A percentile compares a stretch with the other conserved stretches of the same genome.
Conservation (phyloP, 1,284 basidiomycete genomes). For the Irpex sp. region DNA sequence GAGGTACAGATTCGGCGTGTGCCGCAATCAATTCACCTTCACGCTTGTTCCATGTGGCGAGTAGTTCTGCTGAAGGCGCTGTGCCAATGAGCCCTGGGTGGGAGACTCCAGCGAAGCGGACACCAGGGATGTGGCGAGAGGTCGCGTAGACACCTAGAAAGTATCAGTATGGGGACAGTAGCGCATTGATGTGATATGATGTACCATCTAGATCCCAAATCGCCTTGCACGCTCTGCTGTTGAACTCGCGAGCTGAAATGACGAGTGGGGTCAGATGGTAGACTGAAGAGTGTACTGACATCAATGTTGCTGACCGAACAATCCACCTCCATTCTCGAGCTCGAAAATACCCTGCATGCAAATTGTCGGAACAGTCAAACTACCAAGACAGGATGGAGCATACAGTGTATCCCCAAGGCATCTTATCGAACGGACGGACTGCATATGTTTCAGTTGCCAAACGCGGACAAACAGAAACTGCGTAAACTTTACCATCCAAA, state of each 20-base stretch:
- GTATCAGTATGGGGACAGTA: conserved; percentile 8
- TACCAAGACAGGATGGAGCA: conserved; percentile 15
- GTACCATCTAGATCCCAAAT: conserved; percentile 79
- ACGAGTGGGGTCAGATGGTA: not conserved
- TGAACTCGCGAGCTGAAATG: conserved; percentile 67
- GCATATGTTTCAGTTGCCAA: not conserved
- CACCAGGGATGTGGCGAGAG: conserved; percentile 82
- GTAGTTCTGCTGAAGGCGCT: conserved; percentile 77
- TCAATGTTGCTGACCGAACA: conserved; percentile 61
- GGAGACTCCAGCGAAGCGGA: conserved; percentile 82
- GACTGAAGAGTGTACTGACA: no score
- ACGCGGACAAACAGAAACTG: not conserved
- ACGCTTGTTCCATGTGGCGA: conserved; percentile 80
- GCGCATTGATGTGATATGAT: conserved; percentile 38
- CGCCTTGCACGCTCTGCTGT: conserved; percentile 78
- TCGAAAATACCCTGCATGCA: conserved; percentile 73
- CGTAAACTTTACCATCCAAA: conserved; percentile 62
- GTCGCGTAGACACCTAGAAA: conserved; percentile 67
- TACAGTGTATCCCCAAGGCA: conserved; percentile 87
- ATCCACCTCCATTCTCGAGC: conserved; percentile 78
- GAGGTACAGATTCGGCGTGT: conserved; percentile 60
- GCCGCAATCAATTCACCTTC: conserved; percentile 74
- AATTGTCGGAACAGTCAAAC: conserved; percentile 7
- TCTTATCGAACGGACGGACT: conserved; percentile 80
- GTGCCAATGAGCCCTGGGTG: conserved; percentile 85